phyloP scores from a whole-genome alignment of 176 grass and related monocot genomes.

The Phragmites australis region DNA sequence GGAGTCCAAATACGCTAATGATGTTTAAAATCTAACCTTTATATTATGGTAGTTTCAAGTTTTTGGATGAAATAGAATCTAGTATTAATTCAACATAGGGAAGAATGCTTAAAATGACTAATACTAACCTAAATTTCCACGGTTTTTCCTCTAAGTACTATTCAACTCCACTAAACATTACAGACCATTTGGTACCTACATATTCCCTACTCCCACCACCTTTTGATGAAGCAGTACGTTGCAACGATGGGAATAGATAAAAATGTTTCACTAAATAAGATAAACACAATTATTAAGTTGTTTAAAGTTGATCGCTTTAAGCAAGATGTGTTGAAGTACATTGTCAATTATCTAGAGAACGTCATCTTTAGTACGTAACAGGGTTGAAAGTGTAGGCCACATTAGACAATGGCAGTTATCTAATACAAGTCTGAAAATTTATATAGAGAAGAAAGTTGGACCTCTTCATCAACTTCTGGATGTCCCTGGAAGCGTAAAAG shows the following conservation, averaged over 20 bases:
- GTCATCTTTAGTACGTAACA: background rate
- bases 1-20: too few species aligned
- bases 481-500: slow-evolving; percentile 87
- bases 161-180: slow-evolving; percentile 67
- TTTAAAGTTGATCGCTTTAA: slow-evolving; percentile 7
- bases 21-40: background rate
- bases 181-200: slow-evolving; percentile 80
- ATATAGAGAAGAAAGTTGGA: slow-evolving; percentile 35
- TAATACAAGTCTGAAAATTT: slow-evolving; percentile 1
- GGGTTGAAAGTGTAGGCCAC: slow-evolving; percentile 4
- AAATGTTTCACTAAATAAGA: slow-evolving; percentile 75
- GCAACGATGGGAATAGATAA: slow-evolving; percentile 93
- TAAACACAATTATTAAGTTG: slow-evolving; percentile 11
- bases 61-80: slow-evolving; percentile 10
- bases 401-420: background rate
- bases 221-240: slow-evolving; percentile 77
- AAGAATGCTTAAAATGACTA: slow-evolving; percentile 26
- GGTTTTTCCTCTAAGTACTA: slow-evolving; percentile 87
- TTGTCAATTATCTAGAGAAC: slow-evolving; percentile 20
- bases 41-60: background rate
- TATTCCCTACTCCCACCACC: slow-evolving; percentile 69
- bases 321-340: background rate
- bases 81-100: too few species aligned
- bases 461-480: slow-evolving; percentile 95
- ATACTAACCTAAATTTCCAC: slow-evolving; percentile 86